Evolutionary conservation across 2,329 filamentous ascomycete genomes (phyloP).

Genomic region (Aspergillus sp.): DNA sequence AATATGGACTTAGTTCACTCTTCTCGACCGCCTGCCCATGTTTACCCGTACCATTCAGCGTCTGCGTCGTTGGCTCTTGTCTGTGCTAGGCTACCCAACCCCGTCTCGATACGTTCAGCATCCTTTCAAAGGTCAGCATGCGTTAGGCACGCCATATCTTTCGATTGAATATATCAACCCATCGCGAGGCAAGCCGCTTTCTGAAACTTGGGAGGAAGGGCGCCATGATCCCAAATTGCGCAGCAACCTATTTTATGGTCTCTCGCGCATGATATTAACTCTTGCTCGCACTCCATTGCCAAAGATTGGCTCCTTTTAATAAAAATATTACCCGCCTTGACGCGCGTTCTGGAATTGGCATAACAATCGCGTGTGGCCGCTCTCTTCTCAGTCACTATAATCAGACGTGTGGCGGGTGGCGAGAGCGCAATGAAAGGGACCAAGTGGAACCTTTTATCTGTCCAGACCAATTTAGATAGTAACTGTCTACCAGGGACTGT

Average conservation of each 20-base stretch:
- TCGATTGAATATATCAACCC: slow-evolving; percentile 29
- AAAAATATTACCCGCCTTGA: no score
- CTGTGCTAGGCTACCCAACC: slow-evolving; percentile 7
- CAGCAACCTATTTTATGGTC: slow-evolving; percentile 26
- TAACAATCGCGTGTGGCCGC: no score
- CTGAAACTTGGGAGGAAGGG: slow-evolving; percentile 26
- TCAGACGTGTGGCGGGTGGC: no score
- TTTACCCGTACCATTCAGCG: not conserved
- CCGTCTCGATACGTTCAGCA: slow-evolving; percentile 10
- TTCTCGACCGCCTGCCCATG: not conserved
- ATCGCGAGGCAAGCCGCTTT: slow-evolving; percentile 27
- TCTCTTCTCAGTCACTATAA: no score
- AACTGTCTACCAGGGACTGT: no score
- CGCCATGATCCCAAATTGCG: slow-evolving; percentile 20
- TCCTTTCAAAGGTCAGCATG: not conserved
- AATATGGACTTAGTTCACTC: not conserved
- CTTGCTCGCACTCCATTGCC: slow-evolving; percentile 32
- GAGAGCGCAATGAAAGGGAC: no score
- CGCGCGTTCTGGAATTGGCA: no score
- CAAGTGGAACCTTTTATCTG: no score
- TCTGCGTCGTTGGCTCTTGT: slow-evolving; percentile 12
- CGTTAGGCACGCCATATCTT: slow-evolving; percentile 18
- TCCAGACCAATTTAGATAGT: no score
- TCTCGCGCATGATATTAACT: slow-evolving; percentile 25
- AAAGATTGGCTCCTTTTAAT: slow-evolving; percentile 30